A percentile compares a stretch with the other conserved stretches of the same genome.
These are phyloP conservation scores for Umbelopsis sp. DNA, from an alignment of 371 early-diverging fungal genomes.

Conservation along the genomic window DNA sequence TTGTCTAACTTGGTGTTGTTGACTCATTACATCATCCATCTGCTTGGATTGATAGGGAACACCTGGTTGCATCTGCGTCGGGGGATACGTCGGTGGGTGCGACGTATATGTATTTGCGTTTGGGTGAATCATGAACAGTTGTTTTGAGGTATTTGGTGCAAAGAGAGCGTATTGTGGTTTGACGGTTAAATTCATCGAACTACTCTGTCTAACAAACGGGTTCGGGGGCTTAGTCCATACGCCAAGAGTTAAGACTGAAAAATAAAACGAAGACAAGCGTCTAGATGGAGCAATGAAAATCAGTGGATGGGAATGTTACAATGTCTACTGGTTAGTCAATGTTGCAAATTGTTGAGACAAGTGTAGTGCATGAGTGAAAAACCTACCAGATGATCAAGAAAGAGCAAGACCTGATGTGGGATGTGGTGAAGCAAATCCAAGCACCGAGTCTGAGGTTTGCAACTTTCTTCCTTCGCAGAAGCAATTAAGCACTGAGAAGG, in stretches of 20 bases:
- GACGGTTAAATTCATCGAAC: slow-evolving; percentile 18
- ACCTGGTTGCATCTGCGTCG: slow-evolving; percentile 25
- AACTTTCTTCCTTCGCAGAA: slow-evolving; percentile 19
- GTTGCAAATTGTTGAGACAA: no score
- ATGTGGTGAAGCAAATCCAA: slow-evolving; percentile 4
- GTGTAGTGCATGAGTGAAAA: neutral
- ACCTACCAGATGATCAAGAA: slow-evolving; percentile 17
- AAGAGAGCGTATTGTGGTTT: slow-evolving; percentile 19
- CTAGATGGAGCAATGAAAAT: neutral
- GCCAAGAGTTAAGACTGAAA: slow-evolving; percentile 16
- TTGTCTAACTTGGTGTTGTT: slow-evolving; percentile 23
- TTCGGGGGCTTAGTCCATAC: slow-evolving; percentile 17
- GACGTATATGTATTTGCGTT: slow-evolving; percentile 16
- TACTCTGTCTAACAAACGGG: slow-evolving; percentile 4
- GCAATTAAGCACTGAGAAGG: slow-evolving; percentile 19
- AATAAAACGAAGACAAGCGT: slow-evolving; percentile 11
- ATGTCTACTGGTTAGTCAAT: neutral
- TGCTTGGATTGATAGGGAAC: slow-evolving; percentile 20
- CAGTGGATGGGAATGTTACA: neutral
- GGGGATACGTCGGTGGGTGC: slow-evolving; percentile 23
- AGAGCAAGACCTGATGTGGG: slow-evolving; percentile 6
- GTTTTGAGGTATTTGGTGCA: slow-evolving; percentile 16
- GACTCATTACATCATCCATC: slow-evolving; percentile 24
- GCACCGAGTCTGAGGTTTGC: neutral
- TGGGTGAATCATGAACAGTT: slow-evolving; percentile 17